A percentile compares a stretch with the other conserved stretches of the same genome.
Evolutionary conservation across 2,329 filamentous ascomycete species (phyloP).

Genomic region (Colletotrichum musicola): DNA sequence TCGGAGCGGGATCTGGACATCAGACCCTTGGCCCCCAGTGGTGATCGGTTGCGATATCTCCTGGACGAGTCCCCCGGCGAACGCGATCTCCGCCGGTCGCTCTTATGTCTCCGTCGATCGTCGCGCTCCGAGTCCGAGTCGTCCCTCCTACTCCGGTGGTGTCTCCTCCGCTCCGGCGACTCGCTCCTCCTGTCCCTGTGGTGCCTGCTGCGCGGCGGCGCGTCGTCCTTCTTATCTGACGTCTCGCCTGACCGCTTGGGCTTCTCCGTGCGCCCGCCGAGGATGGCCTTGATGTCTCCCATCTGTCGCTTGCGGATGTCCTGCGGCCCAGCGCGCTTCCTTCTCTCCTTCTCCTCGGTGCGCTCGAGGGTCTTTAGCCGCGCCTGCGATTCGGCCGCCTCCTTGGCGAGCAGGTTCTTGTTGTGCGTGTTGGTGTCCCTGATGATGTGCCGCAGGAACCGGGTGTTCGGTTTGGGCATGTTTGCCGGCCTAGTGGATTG

Average conservation of each 20-base stretch:
- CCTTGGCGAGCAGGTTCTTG: conserved; percentile 84
- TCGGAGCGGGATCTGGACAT: conserved; percentile 33
- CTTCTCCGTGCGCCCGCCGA: conserved; percentile 54
- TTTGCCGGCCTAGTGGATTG: conserved; percentile 65
- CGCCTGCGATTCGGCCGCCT: conserved; percentile 81
- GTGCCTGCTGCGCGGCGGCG: conserved; percentile 18
- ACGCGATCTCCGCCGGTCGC: conserved; percentile 44
- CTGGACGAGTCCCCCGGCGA: conserved; percentile 47
- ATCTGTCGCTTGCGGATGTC: conserved; percentile 71
- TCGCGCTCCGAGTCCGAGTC: conserved; percentile 32
- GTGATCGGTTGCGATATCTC: conserved; percentile 50
- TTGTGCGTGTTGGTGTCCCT: conserved; percentile 92
- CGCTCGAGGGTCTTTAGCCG: conserved; percentile 74
- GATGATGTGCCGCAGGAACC: conserved; percentile 89
- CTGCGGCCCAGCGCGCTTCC: conserved; percentile 58
- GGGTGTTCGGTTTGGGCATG: conserved; percentile 89
- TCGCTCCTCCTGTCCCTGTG: conserved; percentile 26
- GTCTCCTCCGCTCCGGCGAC: conserved; percentile 32
- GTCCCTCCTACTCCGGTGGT: conserved; percentile 19
- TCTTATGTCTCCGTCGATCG: conserved; percentile 33
- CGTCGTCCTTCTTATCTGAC: conserved; percentile 5
- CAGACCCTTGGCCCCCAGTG: conserved; percentile 10
- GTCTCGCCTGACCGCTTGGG: conserved; percentile 33
- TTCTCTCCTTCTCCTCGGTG: conserved; percentile 59
- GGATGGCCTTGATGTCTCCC: conserved; percentile 70